Conservation (phyloP, 306 rosid genomes). For the Quercus suber region DNA sequence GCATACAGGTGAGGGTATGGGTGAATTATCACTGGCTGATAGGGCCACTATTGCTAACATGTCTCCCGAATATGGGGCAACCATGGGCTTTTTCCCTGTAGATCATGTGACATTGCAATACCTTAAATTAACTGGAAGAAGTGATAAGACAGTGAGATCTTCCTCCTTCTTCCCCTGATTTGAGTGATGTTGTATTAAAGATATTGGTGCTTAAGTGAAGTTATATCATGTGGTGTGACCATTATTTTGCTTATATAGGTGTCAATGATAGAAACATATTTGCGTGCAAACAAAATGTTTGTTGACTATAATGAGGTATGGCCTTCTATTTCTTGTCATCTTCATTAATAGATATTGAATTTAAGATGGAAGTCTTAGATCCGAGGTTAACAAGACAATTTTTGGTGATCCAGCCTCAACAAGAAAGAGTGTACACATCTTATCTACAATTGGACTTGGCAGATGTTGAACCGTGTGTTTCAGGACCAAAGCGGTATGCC, state of each 20-base stretch:
- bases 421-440: slow-evolving; percentile 19
- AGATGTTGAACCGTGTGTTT: slow-evolving; percentile 27
- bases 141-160: slow-evolving; percentile 6
- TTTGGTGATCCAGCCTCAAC: slow-evolving; percentile 6
- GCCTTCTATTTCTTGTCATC: background rate
- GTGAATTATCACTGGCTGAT: slow-evolving; percentile 1
- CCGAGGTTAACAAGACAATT: background rate
- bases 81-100: slow-evolving; percentile 9
- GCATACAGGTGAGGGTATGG: slow-evolving; percentile 9
- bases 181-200: background rate
- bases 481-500: slow-evolving; percentile 18
- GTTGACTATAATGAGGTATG: slow-evolving; percentile 14
- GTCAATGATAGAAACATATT: slow-evolving; percentile 12
- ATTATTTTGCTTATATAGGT: slow-evolving; percentile 2
- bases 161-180: background rate
- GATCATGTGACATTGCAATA: slow-evolving; percentile 10
- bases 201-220: background rate
- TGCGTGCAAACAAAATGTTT: slow-evolving; percentile 16
- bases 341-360: background rate
- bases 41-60: slow-evolving; percentile 17
- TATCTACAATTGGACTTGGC: slow-evolving; percentile 22
- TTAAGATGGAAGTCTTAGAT: background rate
- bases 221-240: background rate
- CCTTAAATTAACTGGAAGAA: slow-evolving; percentile 1
- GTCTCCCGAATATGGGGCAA: slow-evolving; percentile 14